phyloP scores from a whole-genome alignment of 192 early-diverging fungal species.

The Umbelopsis vinacea region DNA sequence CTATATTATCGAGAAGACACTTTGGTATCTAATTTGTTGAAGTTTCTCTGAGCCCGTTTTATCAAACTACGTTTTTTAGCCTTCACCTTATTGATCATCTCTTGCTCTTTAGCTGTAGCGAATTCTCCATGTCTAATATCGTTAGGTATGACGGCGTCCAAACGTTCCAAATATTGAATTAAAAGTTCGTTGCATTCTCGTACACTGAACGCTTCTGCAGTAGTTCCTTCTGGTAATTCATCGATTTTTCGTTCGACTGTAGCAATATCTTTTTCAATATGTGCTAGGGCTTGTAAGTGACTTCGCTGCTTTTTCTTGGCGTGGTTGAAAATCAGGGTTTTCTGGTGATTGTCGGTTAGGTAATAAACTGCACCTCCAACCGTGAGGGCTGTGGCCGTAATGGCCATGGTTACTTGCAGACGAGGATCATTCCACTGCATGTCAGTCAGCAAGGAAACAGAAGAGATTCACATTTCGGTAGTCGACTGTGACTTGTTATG shows the following conservation, averaged over 20 bases:
- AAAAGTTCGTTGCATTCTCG: conserved; percentile 2
- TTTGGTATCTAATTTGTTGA: neutral
- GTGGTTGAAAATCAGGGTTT: neutral
- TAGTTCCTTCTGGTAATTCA: neutral
- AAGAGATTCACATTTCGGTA: neutral
- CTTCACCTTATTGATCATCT: neutral
- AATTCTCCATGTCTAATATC: neutral
- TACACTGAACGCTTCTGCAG: neutral
- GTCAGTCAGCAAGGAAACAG: neutral
- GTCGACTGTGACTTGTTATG: neutral
- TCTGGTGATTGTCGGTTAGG: neutral
- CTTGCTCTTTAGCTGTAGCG: neutral
- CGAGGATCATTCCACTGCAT: neutral
- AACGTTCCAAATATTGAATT: neutral
- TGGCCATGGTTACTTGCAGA: neutral
- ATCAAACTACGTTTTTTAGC: neutral
- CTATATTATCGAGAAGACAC: neutral
- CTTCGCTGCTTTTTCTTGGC: neutral
- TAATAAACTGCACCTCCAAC: neutral
- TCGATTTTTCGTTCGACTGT: neutral
- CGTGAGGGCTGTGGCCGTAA: neutral
- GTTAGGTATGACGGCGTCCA: neutral
- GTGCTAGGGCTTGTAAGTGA: neutral
- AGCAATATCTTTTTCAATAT: neutral
- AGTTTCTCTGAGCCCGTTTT: neutral